Base-by-base conservation (phyloP, 371 early-diverging fungal genomes). In the Syncephalastrum contaminatum region DNA sequence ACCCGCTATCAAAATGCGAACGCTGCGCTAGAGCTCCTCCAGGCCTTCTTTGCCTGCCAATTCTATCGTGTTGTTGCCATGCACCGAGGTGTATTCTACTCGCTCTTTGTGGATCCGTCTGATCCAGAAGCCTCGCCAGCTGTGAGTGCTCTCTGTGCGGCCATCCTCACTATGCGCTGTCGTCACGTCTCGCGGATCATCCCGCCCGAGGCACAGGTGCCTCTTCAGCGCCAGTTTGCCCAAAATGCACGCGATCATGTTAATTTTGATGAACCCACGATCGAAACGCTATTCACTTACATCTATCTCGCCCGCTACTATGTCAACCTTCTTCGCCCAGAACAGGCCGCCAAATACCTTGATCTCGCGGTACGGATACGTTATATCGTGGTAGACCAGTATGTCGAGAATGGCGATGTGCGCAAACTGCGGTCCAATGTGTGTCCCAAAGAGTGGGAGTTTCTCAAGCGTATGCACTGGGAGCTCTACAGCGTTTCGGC, bases 31-130 rank as follows among this genome's bases (percentile, higher is more conserved):
- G 51, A 57, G 42, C 30, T 75, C 8, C 41, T 76, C 2, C 57
- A 71, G 1, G 40, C 60, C 7, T 76, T 69, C 36, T 76, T 76
- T 46, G 57, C 64, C 2, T 76, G 77, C 48, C 60, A 67, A 30
- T 66, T 69, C 27, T 54, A 64, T 14, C 58, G 54, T n/a, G 45
- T 48, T 12, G 55, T 76, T 10, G 41, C 54, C 3, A 60, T 68
- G 46, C 77, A 76, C 30, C 64, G 66, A 46, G 22, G 43, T 8
- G 69, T 73, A 8, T 76, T 76, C 25, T 68, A 60, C 27, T 54
- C 66, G 27, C 21, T 67, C 15, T 72, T 69, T 65, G 61, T 73
- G 3, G 45, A 63, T 25, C 48, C 40, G 13, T 25, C 19, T n/a
- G 64, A 70, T 40, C 56, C 62, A 13, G 63, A 69, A 48, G 24